Evolutionary conservation across 257 asterid species (phyloP).

Genomic region (Rauvolfia tetraphylla): DNA sequence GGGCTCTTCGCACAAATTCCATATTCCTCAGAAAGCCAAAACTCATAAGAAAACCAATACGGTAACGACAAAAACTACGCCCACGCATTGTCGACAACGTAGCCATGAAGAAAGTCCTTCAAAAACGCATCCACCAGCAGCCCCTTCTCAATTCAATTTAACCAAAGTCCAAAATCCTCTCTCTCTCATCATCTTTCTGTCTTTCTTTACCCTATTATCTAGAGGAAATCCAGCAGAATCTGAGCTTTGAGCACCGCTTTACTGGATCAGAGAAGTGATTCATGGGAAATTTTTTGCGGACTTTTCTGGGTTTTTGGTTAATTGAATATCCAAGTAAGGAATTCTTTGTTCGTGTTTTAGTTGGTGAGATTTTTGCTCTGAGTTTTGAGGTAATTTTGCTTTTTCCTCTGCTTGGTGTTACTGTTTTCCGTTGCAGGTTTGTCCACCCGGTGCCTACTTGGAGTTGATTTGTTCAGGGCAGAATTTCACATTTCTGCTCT

Average conservation of each 20-base stretch:
- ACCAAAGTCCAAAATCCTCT: background rate
- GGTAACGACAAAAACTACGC: conserved; percentile 36
- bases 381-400: background rate
- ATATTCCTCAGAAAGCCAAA: conserved; percentile 42
- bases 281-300: conserved; percentile 23
- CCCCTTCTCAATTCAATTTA: background rate
- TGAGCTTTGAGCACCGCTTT: background rate
- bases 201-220: background rate
- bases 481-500: background rate
- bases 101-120: conserved; percentile 36
- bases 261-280: conserved; percentile 2
- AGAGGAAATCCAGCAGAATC: background rate
- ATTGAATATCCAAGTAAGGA: conserved; percentile 30
- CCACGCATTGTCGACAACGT: conserved; percentile 56
- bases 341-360: conserved; percentile 21
- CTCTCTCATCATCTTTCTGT: background rate
- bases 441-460: conserved; percentile 1
- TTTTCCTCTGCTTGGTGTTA: conserved; percentile 1
- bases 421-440: background rate
- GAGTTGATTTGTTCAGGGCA: background rate
- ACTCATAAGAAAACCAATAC: conserved; percentile 48
- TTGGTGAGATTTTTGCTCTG: conserved; percentile 39
- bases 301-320: conserved; percentile 27
- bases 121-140: conserved; percentile 21
- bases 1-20: conserved; percentile 84